Base-by-base conservation (phyloP, 2,329 filamentous ascomycete species). In the Hypoxylon sp. region DNA sequence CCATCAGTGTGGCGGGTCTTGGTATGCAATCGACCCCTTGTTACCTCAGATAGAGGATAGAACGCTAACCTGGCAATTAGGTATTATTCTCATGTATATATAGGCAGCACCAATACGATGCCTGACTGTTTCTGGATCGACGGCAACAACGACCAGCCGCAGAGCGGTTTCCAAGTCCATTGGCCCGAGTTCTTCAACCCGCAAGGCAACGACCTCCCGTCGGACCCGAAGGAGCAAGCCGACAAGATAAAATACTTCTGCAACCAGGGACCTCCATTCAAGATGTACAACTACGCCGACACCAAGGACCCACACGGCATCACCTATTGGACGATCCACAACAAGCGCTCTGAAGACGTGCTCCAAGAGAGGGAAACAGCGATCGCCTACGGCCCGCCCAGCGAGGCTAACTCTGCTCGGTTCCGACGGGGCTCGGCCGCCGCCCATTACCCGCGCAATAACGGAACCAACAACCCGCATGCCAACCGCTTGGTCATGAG, bases 151-250 rank as follows among this genome's bases (percentile, higher is more conserved):
- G 69, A 75, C 59, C 50, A 70, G 44, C 71, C 72, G n/a, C 70
- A 76, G 37, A 77, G 73, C 1, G 76, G 74, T 3, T 78, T 78
- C 55, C 77, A 79, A 47, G 55, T 78, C 4, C 76, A 78, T 71
- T 79, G 74, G 72, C 75, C 75, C 22, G 73, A 77, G 46, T 78
- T 77, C 61, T 67, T 59, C 1, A 59, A 50, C 24, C 51, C 48
- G 8, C 33, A 60, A 1, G 63, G 60, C 58, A 33, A 62, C 19
- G 3, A 48, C 14, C 17, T 66, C 8, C 67, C 70, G 1, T 22
- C 55, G 0, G 62, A 67, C 50, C 55, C 68, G 5, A 35, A 14
- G 14, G 69, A 59, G 8, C 19, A 70, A n/a, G 33, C 48, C 5
- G 55, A 51, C 24, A 69, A 67, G 39, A 42, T 71, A 17, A 47